Base-by-base conservation (phyloP, 2,329 filamentous ascomycete genomes). In the Aspergillus novofumigatus region DNA sequence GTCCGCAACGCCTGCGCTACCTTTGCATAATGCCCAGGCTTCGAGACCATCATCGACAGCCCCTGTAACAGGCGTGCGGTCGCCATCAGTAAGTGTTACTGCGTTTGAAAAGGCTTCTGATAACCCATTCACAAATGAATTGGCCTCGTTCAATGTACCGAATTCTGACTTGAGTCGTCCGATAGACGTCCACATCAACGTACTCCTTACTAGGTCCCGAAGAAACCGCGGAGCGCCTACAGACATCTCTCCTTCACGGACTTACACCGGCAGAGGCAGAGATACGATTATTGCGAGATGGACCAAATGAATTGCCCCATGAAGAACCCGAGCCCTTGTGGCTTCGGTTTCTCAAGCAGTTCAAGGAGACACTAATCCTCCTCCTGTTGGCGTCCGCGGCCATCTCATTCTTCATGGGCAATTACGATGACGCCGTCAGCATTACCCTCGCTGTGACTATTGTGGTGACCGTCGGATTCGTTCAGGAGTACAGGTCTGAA, bases 391-490 rank as follows among this genome's bases (percentile, higher is more conserved):
- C 86, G 6, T 97, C 94, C 3, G 93, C 94, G 0, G 88, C 83
- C 20, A 88, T 96, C 42, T 97, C 93, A 0, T 85, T 97, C 51
- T 75, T 97, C 47, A 88, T 99, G 74, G 92, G 92, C 52, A 99
- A 99, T 70, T 86, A 88, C 70, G 93, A 97, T 67, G 95, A 99
- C 77, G 93, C 93, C 5, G 78, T 99, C 67, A 97, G 93, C 74
- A 99, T 99, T 69, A 90, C 93, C 0, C 87, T 96, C 32, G 94
- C 94, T 1, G 94, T 99, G 23, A 96, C 92, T 26, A 99, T 99
- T 65, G 94, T 99, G 5, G 92, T 99, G 25, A 89, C 89, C 0
- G 94, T 99, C 45, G 94, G 93, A 1, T 99, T 99, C 66, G 86
- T 97, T 53, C 94, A 99, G 72, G 94, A 99, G 76, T 99, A 99